Conservation (phyloP, 345 rosid genomes). For the Populus davidiana region DNA sequence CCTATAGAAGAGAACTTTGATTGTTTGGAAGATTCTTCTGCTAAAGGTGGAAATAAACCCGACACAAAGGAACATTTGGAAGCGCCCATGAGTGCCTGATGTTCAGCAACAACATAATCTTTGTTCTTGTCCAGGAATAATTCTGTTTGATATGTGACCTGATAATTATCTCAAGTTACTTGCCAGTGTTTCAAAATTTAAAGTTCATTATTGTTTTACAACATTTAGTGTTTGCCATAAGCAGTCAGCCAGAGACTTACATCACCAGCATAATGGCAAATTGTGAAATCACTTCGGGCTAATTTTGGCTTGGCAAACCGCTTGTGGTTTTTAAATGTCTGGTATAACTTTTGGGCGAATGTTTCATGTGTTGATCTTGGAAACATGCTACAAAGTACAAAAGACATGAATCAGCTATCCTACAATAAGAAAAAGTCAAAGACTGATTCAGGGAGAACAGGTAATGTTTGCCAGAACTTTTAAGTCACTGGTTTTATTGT, state of each 20-base stretch:
- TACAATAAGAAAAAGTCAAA: constrained; percentile 13
- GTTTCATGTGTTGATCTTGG: constrained; percentile 99
- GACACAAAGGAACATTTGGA: constrained; percentile 87
- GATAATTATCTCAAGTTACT: constrained; percentile 22
- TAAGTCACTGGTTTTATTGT: not conserved
- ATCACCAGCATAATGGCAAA: constrained; percentile 98
- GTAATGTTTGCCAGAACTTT: constrained; percentile 2
- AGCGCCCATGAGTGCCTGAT: constrained; percentile 83
- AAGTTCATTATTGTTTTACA: constrained; percentile 2
- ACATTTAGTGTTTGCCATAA: not conserved
- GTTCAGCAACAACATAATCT: constrained; percentile 98
- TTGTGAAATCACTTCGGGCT: constrained; percentile 94
- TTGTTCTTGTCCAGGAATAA: constrained; percentile 96
- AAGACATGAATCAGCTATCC: constrained; percentile 24
- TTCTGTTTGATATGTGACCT: constrained; percentile 98
- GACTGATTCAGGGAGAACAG: not conserved
- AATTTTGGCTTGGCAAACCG: constrained; percentile 93
- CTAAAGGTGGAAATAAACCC: constrained; percentile 64
- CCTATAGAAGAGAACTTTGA: constrained; percentile 99
- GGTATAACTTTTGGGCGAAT: constrained; percentile 95
- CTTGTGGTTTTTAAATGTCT: constrained; percentile 89
- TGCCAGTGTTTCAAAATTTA: constrained; percentile 1
- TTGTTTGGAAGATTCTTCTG: constrained; percentile 82
- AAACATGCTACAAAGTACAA: constrained; percentile 66
- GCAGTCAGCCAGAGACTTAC: constrained; percentile 42